phyloP scores from a whole-genome alignment of 345 rosid species.

The Lepidium africanum region DNA sequence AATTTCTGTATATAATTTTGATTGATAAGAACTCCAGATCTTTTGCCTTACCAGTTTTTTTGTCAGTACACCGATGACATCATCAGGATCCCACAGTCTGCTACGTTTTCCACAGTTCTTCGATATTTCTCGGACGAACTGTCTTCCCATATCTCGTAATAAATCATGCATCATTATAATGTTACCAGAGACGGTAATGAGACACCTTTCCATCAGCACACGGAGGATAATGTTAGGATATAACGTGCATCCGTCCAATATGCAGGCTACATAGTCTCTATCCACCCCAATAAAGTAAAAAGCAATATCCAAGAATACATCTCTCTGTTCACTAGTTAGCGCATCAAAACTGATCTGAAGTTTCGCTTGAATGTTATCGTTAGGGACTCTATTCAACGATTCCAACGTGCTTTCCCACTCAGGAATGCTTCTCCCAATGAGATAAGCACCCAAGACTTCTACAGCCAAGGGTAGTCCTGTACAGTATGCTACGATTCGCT shows the following conservation, averaged over 20 bases:
- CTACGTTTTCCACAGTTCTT: slow-evolving; percentile 12
- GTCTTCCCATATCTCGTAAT: slow-evolving; percentile 27
- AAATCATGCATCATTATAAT: slow-evolving; percentile 23
- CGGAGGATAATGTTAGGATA: neutral
- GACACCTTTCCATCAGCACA: neutral
- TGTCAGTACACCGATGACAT: slow-evolving; percentile 4
- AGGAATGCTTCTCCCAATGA: neutral
- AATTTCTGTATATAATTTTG: no score
- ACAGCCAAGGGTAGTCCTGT: slow-evolving; percentile 12
- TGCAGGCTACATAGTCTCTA: neutral
- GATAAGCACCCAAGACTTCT: neutral
- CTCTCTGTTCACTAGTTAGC: neutral
- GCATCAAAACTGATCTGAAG: neutral
- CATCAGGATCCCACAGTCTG: slow-evolving; percentile 15
- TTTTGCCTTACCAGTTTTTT: neutral
- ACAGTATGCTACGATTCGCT: neutral
- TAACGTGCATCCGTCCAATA: slow-evolving; percentile 18
- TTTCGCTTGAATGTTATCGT: neutral
- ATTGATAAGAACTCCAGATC: no score
- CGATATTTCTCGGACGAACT: slow-evolving; percentile 3
- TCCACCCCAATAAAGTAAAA: slow-evolving; percentile 18
- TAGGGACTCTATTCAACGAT: neutral
- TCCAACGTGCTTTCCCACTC: slow-evolving; percentile 1
- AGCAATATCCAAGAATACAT: slow-evolving; percentile 18
- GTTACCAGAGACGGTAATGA: neutral